Evolutionary conservation across 345 rosid species (phyloP).

Genomic region (Lumnitzera littorea): DNA sequence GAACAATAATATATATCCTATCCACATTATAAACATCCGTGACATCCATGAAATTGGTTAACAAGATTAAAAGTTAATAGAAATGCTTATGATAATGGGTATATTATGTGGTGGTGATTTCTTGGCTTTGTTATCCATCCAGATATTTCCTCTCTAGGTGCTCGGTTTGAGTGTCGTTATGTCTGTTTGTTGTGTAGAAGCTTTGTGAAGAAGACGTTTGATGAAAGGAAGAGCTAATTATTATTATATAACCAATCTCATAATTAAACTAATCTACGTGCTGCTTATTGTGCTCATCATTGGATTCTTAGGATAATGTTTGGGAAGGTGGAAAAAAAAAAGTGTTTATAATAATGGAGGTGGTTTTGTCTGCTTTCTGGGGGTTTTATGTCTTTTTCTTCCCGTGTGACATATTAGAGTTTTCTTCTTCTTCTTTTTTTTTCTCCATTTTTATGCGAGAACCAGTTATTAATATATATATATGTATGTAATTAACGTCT

Average conservation of each 20-base stretch:
- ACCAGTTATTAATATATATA: no score
- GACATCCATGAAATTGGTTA: no score
- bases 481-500: no score
- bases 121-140: no score
- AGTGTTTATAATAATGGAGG: not conserved
- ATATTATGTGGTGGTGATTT: no score
- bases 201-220: conserved; percentile 4
- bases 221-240: not conserved
- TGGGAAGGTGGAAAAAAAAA: not conserved
- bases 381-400: conserved; percentile 2
- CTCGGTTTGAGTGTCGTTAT: conserved; percentile 31
- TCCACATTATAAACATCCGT: no score
- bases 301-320: conserved; percentile 27
- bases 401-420: no score
- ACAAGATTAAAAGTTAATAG: no score
- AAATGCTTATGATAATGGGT: no score
- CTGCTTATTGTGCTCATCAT: conserved; percentile 8
- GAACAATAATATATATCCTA: no score
- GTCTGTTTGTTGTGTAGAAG: conserved; percentile 23
- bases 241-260: not conserved
- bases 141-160: conserved; percentile 10
- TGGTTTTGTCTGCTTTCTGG: conserved; percentile 1
- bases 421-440: not conserved
- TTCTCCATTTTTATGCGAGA: not conserved
- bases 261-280: not conserved